Evolutionary conservation across 352 stramenopile species (phyloP), one percentile per base, ranked within the genome.

Genomic region (Globisporangium nodosum): DNA sequence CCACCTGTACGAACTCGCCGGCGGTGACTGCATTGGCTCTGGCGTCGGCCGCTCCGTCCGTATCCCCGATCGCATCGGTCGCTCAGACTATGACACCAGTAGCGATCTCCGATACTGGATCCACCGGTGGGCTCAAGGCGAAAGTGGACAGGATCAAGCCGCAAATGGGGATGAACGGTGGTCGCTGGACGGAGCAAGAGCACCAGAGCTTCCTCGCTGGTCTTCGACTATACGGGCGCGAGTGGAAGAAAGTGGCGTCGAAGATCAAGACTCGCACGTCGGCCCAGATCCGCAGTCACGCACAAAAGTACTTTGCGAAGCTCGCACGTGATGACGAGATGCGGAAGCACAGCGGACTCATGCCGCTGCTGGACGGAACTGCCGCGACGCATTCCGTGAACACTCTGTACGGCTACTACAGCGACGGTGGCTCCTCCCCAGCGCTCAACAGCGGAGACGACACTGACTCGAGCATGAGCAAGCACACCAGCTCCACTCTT

Each of bases 191-290:
- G 1, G 71, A 91, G 31, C 77, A 95, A 75, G 96, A 99, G 68
- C 96, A 99, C 64, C 76, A 98, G 65, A 92, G 86, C 48, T 99
- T 99, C 66, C 80, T 99, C 21, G 75, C 82, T 27, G 96, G 96
- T 9, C 78, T 99, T 16, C 77, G 88, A 20, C 66, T 94, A 21
- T 98, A 98, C 65, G 96, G 96, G 6, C 96, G 96, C 46, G 92
- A 99, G 68, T 99, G 97, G 97, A 99, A 99, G 69, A 97, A 97
- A 74, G 83, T 94, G 16, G 85, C 85, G n/a, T 82, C 78, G 51
- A 92, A 91, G 67, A 93, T 94, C 60, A 91, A 91, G 68, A 93
- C 85, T 2, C 79, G 85, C n/a, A 92, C 83, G 46, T 92, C 85
- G 13, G 85, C 83, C 27, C 85, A 93, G 63, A 93, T 93, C 49